Evolutionary conservation across 2,329 filamentous ascomycete species (phyloP), one percentile per base, ranked within the genome.

Genomic region (Lachnellula arida): DNA sequence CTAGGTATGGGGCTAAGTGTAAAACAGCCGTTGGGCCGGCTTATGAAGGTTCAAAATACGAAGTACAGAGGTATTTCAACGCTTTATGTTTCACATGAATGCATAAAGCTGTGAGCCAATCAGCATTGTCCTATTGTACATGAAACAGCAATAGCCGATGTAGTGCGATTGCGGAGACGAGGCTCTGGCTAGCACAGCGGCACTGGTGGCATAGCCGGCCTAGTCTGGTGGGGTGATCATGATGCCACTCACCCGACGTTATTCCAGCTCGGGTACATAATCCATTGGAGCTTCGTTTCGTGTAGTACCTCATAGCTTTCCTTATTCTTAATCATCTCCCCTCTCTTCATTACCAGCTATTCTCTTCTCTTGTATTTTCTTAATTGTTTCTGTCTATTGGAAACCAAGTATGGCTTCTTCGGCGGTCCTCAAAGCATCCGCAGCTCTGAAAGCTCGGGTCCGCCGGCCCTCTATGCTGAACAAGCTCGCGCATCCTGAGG

Each of bases 401-500:
- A 2, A 42, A 42, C 35, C 50, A 32, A 57, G 40, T 17, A 68
- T 67, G 67, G 55, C 62, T 40, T 65, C 64, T 23, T 62, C 65
- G 28, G 63, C 61, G 50, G 53, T 43, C 35, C 57, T 69, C 34
- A 63, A 54, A 55, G 68, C 68, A 56, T 70, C 68, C 32, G 67
- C 67, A 46, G 81, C 89, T 57, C 78, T 96, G 68, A 89, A 86
- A 76, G 82, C 85, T 67, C 87, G 91, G 65, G 80, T 94, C 60
- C 78, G 85, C 65, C 82, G 89, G 62, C 86, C 90, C 22, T 88
- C 87, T 43, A 85, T 93, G 73, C 80, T 95, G 55, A 86, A 85
- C 67, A 95, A 93, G 79, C 78, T 96, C 57, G 85, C 86, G 65
- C 85, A 85, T 66, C 84, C 91, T 39, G 84, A 94, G 72, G 90